A percentile compares a stretch with the other conserved stretches of the same genome.
These are phyloP conservation scores for Didymella sp. DNA, from an alignment of 2,329 filamentous ascomycete genomes.

Conservation along the genomic window DNA sequence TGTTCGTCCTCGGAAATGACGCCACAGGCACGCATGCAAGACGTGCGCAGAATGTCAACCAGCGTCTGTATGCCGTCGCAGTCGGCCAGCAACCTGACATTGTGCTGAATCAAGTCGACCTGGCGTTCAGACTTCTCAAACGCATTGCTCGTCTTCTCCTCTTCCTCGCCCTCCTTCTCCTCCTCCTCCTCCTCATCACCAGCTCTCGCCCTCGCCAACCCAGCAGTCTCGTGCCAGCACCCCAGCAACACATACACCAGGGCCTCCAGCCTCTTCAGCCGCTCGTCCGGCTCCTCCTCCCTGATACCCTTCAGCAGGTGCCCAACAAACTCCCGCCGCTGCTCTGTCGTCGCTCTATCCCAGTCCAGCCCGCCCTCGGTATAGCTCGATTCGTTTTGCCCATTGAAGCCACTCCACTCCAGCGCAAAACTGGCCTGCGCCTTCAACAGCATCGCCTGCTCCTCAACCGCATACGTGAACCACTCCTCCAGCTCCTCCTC, in stretches of 20 bases:
- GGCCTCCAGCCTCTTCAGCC: slow-evolving; percentile 52
- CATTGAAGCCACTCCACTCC: slow-evolving; percentile 64
- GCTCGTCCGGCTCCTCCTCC: slow-evolving; percentile 35
- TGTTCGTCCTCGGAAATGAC: slow-evolving; percentile 33
- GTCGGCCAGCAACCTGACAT: slow-evolving; percentile 52
- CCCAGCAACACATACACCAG: slow-evolving; percentile 57
- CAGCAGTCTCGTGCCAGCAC: slow-evolving; percentile 59
- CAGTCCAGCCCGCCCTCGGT: slow-evolving; percentile 63
- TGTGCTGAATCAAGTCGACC: slow-evolving; percentile 54
- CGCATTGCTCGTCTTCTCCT: slow-evolving; percentile 10
- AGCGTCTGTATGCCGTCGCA: slow-evolving; percentile 51
- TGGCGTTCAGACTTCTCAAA: slow-evolving; percentile 51
- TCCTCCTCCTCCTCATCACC: slow-evolving; percentile 15
- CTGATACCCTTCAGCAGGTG: slow-evolving; percentile 47
- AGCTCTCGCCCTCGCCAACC: slow-evolving; percentile 30
- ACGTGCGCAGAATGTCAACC: slow-evolving; percentile 49
- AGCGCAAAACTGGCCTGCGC: slow-evolving; percentile 79
- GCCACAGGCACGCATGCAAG: slow-evolving; percentile 44
- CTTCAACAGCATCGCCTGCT: slow-evolving; percentile 78
- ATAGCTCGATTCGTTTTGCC: slow-evolving; percentile 50
- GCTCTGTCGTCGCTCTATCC: slow-evolving; percentile 68
- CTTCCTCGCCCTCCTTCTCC: slow-evolving; percentile 13
- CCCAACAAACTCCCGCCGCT: slow-evolving; percentile 64
- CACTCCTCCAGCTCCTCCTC: slow-evolving; percentile 95
- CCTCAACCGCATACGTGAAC: slow-evolving; percentile 91